These are phyloP conservation scores for Yamadazyma friedrichii DNA, from an alignment of 1,139 yeast genomes.

Conservation along the genomic window DNA sequence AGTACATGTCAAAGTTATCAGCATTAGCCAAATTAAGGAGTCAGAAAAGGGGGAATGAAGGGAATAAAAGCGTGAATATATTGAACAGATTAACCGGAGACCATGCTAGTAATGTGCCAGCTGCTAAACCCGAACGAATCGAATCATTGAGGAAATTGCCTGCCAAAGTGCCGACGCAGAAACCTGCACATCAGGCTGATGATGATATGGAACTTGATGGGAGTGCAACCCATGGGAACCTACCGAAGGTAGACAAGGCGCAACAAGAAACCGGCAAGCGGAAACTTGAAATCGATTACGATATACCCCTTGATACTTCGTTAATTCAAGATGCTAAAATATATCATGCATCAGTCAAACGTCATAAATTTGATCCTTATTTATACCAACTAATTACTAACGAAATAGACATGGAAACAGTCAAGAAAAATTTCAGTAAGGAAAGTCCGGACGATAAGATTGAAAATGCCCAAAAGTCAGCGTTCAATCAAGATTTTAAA, in stretches of 20 bases:
- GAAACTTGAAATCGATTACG: slow-evolving; percentile 2
- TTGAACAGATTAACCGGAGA: slow-evolving; percentile 16
- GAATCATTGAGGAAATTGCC: not conserved
- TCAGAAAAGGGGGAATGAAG: slow-evolving; percentile 8
- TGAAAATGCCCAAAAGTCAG: slow-evolving; percentile 57
- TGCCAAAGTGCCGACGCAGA: not conserved
- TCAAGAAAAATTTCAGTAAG: slow-evolving; percentile 54
- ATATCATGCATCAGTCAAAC: not conserved
- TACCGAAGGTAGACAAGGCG: not conserved
- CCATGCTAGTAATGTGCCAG: no score
- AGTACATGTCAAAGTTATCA: slow-evolving; percentile 36
- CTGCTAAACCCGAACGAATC: not conserved
- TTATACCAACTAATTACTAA: slow-evolving; percentile 40
- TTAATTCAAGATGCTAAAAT: not conserved
- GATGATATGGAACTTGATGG: not conserved
- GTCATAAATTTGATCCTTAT: slow-evolving; percentile 1
- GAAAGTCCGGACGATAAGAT: slow-evolving; percentile 87
- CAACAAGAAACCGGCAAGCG: not conserved
- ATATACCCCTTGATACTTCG: slow-evolving; percentile 2
- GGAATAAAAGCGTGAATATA: slow-evolving; percentile 22
- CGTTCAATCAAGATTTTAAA: slow-evolving; percentile 42
- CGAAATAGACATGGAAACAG: slow-evolving; percentile 42
- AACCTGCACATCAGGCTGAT: not conserved
- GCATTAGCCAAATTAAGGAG: slow-evolving; percentile 47
- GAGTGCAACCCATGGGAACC: not conserved